Evolutionary conservation across 2,329 filamentous ascomycete species (phyloP), one percentile per base, ranked within the genome.

Genomic region (Fusarium coffeatum): DNA sequence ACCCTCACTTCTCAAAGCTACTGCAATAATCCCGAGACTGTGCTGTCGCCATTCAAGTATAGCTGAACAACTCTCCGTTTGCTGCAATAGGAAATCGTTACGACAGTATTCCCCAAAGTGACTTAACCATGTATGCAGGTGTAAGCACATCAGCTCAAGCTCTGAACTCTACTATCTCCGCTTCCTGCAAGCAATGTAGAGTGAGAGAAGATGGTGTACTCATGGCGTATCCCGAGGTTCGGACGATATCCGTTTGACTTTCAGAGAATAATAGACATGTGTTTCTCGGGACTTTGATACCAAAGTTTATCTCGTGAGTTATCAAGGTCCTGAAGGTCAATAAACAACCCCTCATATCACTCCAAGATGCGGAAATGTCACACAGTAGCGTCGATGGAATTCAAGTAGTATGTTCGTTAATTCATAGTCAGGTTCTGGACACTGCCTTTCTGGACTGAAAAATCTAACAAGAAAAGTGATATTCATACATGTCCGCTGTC

Each of bases 221-320:
- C 55, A 27, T 34, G 58, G 27, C 53, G 40, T 48, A 70, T 70
- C 18, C 68, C 68, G 68, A 70, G 68, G 68, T 47, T 68, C 64
- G 49, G 54, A 20, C 7, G 16, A 12, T 3, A 30, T 43, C 32
- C 45, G 40, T 51, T 12, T 4, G 20, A 25, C 30, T 22, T 22
- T 5, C 15, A 2, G 18, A 59, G 20, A 59, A 11, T 30, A 12
- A 64, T 13, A 71, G 41, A 55, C 68, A 71, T 57, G 63, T 71
- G 67, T 57, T 34, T 64, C 25, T 50, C 16, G 6, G 18, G 34
- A n/a, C 34, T 37, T 37, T 37, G 34, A 40, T 25, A 28, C 28
- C 12, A 28, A 28, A 28, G 28, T 13, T 11, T 28, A 28, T 28
- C 28, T 28, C 28, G 28, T 28, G 28, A 28, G 28, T 28, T 28